These are phyloP conservation scores for Yamadazyma conglobata DNA, from an alignment of 1,139 yeast genomes.

Conservation along the genomic window DNA sequence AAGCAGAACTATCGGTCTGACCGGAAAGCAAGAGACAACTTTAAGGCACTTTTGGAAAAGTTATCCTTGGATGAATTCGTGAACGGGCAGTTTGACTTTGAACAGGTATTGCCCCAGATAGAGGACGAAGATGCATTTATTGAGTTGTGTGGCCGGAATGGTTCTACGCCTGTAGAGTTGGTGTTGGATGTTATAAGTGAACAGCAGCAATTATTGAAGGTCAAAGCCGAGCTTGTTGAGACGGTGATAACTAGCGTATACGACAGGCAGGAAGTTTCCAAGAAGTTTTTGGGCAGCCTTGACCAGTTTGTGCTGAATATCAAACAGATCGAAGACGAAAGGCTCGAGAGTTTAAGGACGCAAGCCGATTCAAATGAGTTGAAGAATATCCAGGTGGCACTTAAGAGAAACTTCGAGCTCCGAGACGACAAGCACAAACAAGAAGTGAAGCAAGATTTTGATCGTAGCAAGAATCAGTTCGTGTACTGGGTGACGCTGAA, in stretches of 20 bases:
- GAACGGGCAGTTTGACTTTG: conserved; percentile 58
- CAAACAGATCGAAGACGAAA: conserved; percentile 23
- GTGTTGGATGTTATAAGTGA: conserved; percentile 76
- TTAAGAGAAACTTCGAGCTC: conserved; percentile 22
- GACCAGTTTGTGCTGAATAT: conserved; percentile 21
- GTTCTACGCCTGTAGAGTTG: conserved; percentile 75
- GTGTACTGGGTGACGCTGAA: conserved; percentile 12
- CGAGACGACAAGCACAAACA: conserved; percentile 14
- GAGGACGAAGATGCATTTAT: conserved; percentile 58
- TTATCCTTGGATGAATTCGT: conserved; percentile 43
- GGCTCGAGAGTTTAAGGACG: conserved; percentile 20
- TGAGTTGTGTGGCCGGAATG: conserved; percentile 69
- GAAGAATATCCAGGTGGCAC: conserved; percentile 23
- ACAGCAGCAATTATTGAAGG: conserved; percentile 51
- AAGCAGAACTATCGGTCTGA: conserved; percentile 51
- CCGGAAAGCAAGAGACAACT: conserved; percentile 62
- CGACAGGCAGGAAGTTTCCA: conserved; percentile 12
- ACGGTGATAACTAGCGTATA: conserved; percentile 9
- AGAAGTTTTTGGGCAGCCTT: conserved; percentile 15
- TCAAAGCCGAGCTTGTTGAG: conserved; percentile 58
- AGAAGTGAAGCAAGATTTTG: conserved; percentile 5
- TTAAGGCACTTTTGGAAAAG: conserved; percentile 42
- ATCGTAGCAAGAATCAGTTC: conserved; percentile 5
- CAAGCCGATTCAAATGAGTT: conserved; percentile 15
- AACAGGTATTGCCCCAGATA: conserved; percentile 48